Percentiles rank a stretch among this genome's conserved stretches.
Evolutionary conservation across 345 rosid species (phyloP).

Genomic region (Salix koriyanagi): DNA sequence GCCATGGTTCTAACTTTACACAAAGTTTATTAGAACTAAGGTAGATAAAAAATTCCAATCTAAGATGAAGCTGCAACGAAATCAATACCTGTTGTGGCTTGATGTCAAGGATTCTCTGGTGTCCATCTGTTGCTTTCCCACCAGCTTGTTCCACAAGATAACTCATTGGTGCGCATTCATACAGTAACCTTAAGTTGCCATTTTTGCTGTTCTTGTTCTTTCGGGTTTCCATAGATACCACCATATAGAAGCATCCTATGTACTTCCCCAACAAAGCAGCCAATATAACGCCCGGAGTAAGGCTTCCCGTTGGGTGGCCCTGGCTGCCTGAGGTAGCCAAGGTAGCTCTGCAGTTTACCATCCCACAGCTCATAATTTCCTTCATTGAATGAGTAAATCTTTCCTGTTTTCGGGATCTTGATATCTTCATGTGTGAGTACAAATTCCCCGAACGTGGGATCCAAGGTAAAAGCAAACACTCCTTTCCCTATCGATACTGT

Average conservation of each 20-base stretch:
- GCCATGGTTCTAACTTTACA: too few species aligned
- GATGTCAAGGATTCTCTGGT: conserved; percentile 39
- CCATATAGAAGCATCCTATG: conserved; percentile 36
- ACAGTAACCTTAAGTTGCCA: conserved; percentile 35
- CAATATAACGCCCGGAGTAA: conserved; percentile 33
- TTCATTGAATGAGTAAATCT: conserved; percentile 34
- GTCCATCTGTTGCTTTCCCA: conserved; percentile 38
- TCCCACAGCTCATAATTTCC: conserved; percentile 37
- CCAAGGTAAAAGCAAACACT: conserved; percentile 33
- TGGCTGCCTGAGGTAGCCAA: conserved; percentile 26
- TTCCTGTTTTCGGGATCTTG: conserved; percentile 26
- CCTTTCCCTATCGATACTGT: conserved; percentile 30
- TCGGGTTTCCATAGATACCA: conserved; percentile 37
- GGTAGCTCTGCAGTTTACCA: conserved; percentile 33
- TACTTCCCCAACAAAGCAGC: conserved; percentile 37
- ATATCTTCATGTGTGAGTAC: conserved; percentile 35
- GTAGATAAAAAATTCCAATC: neutral
- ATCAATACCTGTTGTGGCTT: conserved; percentile 33
- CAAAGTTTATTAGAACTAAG: neutral
- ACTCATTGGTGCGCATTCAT: conserved; percentile 43
- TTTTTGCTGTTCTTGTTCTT: conserved; percentile 27
- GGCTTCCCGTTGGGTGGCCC: conserved; percentile 29
- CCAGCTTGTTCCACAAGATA: conserved; percentile 38
- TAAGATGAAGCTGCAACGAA: neutral
- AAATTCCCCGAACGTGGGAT: conserved; percentile 32